Conservation (phyloP, 1,284 basidiomycete genomes). For the Neonothopanus nambi region DNA sequence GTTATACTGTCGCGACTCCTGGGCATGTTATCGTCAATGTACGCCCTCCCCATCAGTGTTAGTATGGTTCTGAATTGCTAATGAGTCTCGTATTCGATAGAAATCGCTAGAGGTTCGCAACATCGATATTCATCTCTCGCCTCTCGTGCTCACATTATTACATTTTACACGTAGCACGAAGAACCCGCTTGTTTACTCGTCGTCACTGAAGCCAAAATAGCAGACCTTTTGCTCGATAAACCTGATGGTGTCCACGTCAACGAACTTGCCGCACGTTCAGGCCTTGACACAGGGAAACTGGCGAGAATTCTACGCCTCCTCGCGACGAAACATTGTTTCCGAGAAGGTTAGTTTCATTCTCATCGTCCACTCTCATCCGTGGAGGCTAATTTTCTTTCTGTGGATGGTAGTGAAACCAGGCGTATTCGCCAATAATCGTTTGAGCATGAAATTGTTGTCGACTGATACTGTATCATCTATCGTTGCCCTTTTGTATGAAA, state of each 20-base stretch:
- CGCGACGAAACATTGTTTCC: slow-evolving; percentile 34
- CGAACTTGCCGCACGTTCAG: slow-evolving; percentile 24
- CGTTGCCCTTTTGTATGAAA: slow-evolving; percentile 12
- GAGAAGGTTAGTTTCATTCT: slow-evolving; percentile 27
- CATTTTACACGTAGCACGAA: slow-evolving; percentile 2
- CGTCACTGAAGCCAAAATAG: slow-evolving; percentile 18
- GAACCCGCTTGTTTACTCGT: slow-evolving; percentile 18
- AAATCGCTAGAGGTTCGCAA: slow-evolving; percentile 6
- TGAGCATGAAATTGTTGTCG: slow-evolving; percentile 30
- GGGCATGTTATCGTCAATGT: slow-evolving; percentile 16
- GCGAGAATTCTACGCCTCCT: slow-evolving; percentile 32
- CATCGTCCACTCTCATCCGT: not conserved
- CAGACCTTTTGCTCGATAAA: slow-evolving; percentile 24
- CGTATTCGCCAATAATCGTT: slow-evolving; percentile 35
- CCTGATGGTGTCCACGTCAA: slow-evolving; percentile 27
- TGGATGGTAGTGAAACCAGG: slow-evolving; percentile 13
- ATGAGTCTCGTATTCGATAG: too few species aligned
- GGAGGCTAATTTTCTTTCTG: not conserved
- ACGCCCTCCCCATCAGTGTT: not conserved
- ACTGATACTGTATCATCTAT: slow-evolving; percentile 24
- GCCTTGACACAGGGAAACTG: slow-evolving; percentile 27
- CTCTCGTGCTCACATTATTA: not conserved
- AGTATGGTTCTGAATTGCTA: not conserved
- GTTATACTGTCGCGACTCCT: slow-evolving; percentile 14
- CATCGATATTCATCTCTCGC: not conserved